A percentile compares a stretch with the other conserved stretches of the same genome.
phyloP scores from a whole-genome alignment of 2,329 filamentous ascomycete species.

The Blastomyces percursus region DNA sequence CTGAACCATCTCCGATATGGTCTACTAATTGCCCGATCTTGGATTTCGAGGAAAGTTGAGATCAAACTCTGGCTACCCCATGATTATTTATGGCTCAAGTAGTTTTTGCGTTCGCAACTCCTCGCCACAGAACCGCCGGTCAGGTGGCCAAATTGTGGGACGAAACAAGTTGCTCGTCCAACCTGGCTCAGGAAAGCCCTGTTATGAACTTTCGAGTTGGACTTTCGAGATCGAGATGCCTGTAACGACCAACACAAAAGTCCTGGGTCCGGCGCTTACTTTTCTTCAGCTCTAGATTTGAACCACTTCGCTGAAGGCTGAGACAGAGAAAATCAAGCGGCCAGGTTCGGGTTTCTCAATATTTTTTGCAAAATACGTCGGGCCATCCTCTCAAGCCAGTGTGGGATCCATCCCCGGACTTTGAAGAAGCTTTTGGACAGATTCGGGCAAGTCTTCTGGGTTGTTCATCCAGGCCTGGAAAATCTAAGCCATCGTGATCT shows the following conservation, averaged over 20 bases:
- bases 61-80: too few species aligned
- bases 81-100: background rate
- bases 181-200: background rate
- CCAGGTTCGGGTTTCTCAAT: background rate
- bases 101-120: background rate
- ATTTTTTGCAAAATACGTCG: background rate
- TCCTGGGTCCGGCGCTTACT: background rate
- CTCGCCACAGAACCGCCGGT: background rate
- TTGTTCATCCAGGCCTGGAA: background rate
- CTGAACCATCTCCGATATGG: background rate
- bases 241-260: background rate
- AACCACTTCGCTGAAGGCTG: background rate
- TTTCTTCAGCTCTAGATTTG: background rate
- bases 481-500: background rate
- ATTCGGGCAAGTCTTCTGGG: background rate
- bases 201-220: background rate
- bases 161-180: background rate
- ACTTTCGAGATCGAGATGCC: constrained; percentile 1
- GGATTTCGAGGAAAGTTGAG: background rate
- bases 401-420: background rate
- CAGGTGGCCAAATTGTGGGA: constrained; percentile 3
- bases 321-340: too few species aligned
- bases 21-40: background rate
- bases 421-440: background rate
- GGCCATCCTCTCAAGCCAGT: background rate